These are phyloP conservation scores for Pezicula carpinea DNA, from an alignment of 2,329 filamentous ascomycete species.

Conservation along the genomic window DNA sequence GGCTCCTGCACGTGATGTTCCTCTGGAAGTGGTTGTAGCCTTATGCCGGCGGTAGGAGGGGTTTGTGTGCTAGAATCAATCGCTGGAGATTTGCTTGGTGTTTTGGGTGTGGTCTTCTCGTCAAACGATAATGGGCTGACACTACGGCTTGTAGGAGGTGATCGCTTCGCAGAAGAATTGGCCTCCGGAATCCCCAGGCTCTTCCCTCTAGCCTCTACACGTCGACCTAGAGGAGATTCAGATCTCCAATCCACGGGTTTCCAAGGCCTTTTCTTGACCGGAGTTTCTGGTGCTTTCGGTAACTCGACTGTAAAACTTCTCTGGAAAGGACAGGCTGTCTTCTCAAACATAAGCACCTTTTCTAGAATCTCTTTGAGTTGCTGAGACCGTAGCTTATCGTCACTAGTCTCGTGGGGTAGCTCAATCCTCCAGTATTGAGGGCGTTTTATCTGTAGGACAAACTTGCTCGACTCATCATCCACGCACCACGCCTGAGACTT, in stretches of 20 bases:
- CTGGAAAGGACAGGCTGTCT: slow-evolving; percentile 81
- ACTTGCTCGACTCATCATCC: slow-evolving; percentile 72
- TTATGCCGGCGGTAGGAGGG: too few species aligned
- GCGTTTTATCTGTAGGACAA: slow-evolving; percentile 79
- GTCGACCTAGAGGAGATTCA: background rate
- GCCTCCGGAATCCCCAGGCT: too few species aligned
- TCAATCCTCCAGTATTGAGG: slow-evolving; percentile 91
- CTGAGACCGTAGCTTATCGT: slow-evolving; percentile 59
- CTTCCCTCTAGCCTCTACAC: background rate
- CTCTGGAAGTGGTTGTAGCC: too few species aligned
- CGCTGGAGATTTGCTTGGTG: too few species aligned
- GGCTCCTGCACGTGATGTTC: too few species aligned
- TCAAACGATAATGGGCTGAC: background rate
- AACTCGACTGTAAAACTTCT: slow-evolving; percentile 70
- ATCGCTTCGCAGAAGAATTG: background rate
- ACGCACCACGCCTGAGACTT: slow-evolving; percentile 94
- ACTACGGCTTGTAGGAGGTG: background rate
- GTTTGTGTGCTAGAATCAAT: too few species aligned
- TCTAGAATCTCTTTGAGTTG: slow-evolving; percentile 66
- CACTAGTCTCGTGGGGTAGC: slow-evolving; percentile 60
- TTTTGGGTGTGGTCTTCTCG: background rate
- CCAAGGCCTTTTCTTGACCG: slow-evolving; percentile 65
- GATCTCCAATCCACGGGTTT: slow-evolving; percentile 40
- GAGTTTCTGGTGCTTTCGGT: slow-evolving; percentile 62
- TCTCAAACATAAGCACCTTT: slow-evolving; percentile 78